Evolutionary conservation across 1,139 yeast genomes (phyloP), one percentile per base, ranked within the genome.

Genomic region (Suhomyces panamericanus): DNA sequence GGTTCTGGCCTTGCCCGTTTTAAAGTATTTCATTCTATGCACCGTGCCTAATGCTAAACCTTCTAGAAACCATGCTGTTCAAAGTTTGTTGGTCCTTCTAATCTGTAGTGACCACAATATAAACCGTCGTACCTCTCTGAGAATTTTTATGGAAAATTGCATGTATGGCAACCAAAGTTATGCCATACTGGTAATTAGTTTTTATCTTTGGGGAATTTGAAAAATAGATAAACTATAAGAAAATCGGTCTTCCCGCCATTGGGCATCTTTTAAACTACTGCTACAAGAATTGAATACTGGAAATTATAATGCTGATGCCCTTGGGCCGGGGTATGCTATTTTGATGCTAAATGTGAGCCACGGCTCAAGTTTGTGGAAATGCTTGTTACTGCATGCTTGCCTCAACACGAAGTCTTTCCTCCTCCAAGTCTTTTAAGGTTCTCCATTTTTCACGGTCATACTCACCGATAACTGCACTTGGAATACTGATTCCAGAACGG

Each of bases 401-500:
- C 26, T 32, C 35, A 32, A n/a, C 14, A 6, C 15, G 36, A 13
- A 27, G 29, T 13, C 37, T 11, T 24, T 28, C 49, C 26, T 52
- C 49, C 35, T 57, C 55, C 35, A 66, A 52, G 26, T 60, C 65
- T 53, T 75, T 73, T 48, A 81, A 64, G 0, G 80, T 77, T 46
- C 75, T 64, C 87, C 87, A 81, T 58, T 82, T 82, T 58, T 82
- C 87, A 52, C 75, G 65, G 55, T 82, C 87, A 55, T 82, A 82
- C 55, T 80, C 81, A 0, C 87, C 86, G 43, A 81, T 73, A 2
- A 79, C 81, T 11, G 76, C 81, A 47, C 83, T 73, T 0, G 86
- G 87, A 34, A 78, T 68, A 49, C 78, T 77, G 13, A 69, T 65
- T 28, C 77, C 61, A 3, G 80, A 75, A 40, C 62, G 61, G 38